Evolutionary conservation across 768 basidiomycete species (phyloP), one percentile per base, ranked within the genome.

Genomic region (Lentinula guzmanii): DNA sequence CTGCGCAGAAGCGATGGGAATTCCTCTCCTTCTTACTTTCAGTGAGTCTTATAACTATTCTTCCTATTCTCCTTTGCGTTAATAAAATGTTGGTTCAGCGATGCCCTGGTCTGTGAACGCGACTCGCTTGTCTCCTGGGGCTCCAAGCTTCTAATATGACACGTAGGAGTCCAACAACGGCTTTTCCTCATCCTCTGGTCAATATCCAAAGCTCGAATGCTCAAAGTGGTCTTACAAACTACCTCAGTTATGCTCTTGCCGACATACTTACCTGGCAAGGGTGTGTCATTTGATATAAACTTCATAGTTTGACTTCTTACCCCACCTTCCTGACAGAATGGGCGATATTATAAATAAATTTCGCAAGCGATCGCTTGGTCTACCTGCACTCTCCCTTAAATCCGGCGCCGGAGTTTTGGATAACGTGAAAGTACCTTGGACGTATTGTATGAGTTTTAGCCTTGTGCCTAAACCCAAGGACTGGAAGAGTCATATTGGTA

Each of bases 171-270:
- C 78, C 84, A 0, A 86, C 82, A 0, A 75, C 74, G 1, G 69
- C 77, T 10, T 88, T 87, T 66, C 77, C 83, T 0, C 86, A 88
- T 68, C 86, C 86, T 3, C 74, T 88, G 16, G 86, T 86, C 61
- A 83, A 81, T 61, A 79, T 87, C 70, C 77, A 76, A 39, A 68
- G 74, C 9, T 79, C 82, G 5, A 86, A 87, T 62, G 83, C 84
- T 2, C 76, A 80, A 58, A 68, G 68, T 11, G 75, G 82, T 0
- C 75, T 86, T 33, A 83, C 82, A 13, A 86, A 86, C 67, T 83
- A 82, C 65, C 71, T 86, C 41, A 82, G 75, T 58, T 88, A 82
- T 62, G 79, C 79, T 0, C 70, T 85, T n/a, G 82, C 84, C 0
- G 86, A 88, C 46, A 70, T 85, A 50, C 67, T 88, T 59, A 82